Percentiles rank a stretch among this genome's conserved stretches.
These are phyloP conservation scores for Achlya hypogyna DNA, from an alignment of 352 stramenopile species.

Conservation along the genomic window DNA sequence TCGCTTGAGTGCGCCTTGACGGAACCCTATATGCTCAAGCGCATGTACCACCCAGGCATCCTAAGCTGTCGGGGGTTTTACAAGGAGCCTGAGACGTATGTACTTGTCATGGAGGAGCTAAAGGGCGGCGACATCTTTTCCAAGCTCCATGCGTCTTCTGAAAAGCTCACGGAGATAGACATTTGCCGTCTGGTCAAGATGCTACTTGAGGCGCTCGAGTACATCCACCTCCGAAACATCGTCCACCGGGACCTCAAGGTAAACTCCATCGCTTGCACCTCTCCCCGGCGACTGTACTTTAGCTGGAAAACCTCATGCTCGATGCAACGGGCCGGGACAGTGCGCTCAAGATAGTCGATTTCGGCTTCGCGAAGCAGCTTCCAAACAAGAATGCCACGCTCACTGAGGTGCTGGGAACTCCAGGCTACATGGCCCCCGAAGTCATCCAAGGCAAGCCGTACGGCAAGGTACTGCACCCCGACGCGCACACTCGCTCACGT, in stretches of 20 bases:
- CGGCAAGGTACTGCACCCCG: constrained; percentile 7
- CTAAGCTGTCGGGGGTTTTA: constrained; percentile 68
- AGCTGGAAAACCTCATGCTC: constrained; percentile 73
- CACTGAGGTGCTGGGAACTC: constrained; percentile 40
- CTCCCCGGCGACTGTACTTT: no score
- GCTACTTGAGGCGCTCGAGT: constrained; percentile 85
- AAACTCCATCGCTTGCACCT: no score
- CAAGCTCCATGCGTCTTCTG: constrained; percentile 87
- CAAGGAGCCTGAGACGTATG: constrained; percentile 65
- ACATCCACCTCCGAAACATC: constrained; percentile 90
- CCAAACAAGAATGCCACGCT: constrained; percentile 37
- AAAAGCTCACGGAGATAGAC: constrained; percentile 91
- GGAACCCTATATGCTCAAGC: constrained; percentile 50
- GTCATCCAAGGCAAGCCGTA: constrained; percentile 15
- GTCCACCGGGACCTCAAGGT: constrained; percentile 85
- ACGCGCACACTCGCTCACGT: not conserved
- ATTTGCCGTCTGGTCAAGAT: constrained; percentile 85
- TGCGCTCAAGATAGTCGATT: constrained; percentile 83
- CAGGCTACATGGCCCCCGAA: constrained; percentile 23
- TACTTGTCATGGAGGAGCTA: constrained; percentile 67
- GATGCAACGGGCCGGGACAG: constrained; percentile 30
- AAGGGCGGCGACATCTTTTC: constrained; percentile 94
- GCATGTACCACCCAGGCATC: constrained; percentile 67
- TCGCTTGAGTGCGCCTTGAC: constrained; percentile 9
- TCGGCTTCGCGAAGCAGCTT: constrained; percentile 72